Conservation (phyloP, 164 flowering plant genomes). For the Chimonanthus salicifolius region DNA sequence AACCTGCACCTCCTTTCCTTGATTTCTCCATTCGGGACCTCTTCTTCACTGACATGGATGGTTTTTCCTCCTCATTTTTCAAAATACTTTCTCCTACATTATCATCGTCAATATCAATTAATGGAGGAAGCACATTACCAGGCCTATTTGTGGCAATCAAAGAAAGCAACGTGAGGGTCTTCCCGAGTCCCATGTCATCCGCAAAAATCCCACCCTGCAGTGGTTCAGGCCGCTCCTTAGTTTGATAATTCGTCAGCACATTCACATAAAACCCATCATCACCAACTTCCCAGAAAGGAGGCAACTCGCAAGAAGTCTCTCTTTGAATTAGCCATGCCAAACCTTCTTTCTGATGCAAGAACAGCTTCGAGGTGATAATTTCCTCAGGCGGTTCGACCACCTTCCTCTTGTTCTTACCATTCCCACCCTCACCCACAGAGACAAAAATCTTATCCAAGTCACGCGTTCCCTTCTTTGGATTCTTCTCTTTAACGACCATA, state of each 20-base stretch:
- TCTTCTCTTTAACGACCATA: constrained; percentile 44
- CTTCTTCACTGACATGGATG: not conserved
- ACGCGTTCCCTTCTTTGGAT: constrained; percentile 15
- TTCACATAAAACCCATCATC: constrained; percentile 51
- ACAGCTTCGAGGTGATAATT: constrained; percentile 52
- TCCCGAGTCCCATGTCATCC: constrained; percentile 97
- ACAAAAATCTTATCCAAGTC: constrained; percentile 68
- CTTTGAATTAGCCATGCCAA: constrained; percentile 74
- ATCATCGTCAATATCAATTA: constrained; percentile 1
- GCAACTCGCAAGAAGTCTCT: constrained; percentile 68
- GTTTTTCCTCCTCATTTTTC: constrained; percentile 36
- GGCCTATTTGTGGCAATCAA: constrained; percentile 65
- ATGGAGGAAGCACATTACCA: constrained; percentile 8
- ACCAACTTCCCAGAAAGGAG: constrained; percentile 89
- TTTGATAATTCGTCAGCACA: constrained; percentile 58
- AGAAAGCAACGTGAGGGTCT: constrained; percentile 84
- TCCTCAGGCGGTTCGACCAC: constrained; percentile 55
- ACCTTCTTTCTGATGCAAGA: constrained; percentile 78
- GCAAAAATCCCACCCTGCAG: constrained; percentile 85
- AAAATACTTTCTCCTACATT: not conserved
- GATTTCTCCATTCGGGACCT: not conserved
- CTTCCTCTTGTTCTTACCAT: constrained; percentile 21
- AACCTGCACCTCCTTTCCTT: constrained; percentile 7
- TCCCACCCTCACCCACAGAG: constrained; percentile 41
- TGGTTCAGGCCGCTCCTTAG: constrained; percentile 59